Base-by-base conservation (phyloP, 108 stramenopile genomes). In the Skeletonema menzelii region DNA sequence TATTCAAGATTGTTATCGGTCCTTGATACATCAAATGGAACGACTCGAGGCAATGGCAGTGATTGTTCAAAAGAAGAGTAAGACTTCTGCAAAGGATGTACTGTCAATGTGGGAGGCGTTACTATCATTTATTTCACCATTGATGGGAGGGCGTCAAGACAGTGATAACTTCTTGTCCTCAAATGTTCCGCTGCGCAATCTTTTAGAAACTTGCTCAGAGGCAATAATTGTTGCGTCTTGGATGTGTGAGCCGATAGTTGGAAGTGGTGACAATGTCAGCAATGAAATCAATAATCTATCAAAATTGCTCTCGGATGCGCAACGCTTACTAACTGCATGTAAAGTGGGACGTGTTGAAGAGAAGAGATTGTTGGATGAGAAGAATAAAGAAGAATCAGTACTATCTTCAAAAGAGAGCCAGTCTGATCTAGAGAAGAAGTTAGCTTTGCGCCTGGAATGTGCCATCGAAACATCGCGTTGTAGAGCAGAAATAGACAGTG, bases 201-300 rank as follows among this genome's bases (percentile, higher is more conserved):
- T 79, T 67, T 17, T 67, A 28, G 77, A 72, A 65, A 55, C 22
- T 40, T 57, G 65, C 28, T 49, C 77, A 17, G 46, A 67, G 53
- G 24, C 77, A 10, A 15, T 72, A 8, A 59, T 79, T 35, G 27
- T 70, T 22, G 66, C 77, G 44, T 32, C 65, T 32, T 79, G 77
- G 77, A 79, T 79, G 70, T 79, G 70, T 38, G 77, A 79, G 34
- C 66, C 77, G 0, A 42, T 49, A 1, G 20, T 78, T 10, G 8
- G 24, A 6, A 19, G 17, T 22, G 49, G 22, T 53, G 40, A 19
- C n/a, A n/a, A 24, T 37, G 35, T 11, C 4, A 57, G 55, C 22
- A 26, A 49, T 31, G 20, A 38, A 12, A 57, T 69, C 38, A 37
- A 38, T 5, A 31, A 55, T 12, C 42, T 69, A 35, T 20, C 77